Conservation (phyloP, 2,329 filamentous ascomycete genomes). For the Fusarium sp. region DNA sequence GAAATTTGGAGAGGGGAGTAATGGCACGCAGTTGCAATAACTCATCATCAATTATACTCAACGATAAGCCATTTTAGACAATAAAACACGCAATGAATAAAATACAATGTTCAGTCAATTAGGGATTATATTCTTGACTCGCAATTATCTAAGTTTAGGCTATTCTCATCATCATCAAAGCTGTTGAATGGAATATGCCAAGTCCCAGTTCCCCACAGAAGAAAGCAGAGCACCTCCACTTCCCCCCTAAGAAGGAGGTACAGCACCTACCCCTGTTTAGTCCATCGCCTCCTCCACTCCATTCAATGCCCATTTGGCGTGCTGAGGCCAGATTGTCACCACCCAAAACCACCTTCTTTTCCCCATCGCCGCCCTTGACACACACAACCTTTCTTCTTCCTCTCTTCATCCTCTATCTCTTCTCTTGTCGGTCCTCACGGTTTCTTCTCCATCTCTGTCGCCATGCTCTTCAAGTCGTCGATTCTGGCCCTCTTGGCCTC, state of each 20-base stretch:
- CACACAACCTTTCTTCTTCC: conserved; percentile 28
- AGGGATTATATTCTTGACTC: neutral
- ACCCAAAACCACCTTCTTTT: conserved; percentile 17
- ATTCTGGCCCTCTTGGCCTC: conserved; percentile 78
- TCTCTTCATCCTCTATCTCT: conserved; percentile 12
- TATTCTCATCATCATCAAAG: neutral
- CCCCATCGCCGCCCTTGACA: conserved; percentile 38
- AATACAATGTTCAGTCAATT: neutral
- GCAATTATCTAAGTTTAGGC: neutral
- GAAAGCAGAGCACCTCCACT: conserved; percentile 11
- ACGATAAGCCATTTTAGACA: neutral
- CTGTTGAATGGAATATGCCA: neutral
- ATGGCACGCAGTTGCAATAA: no score
- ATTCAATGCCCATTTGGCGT: neutral
- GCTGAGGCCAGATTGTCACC: conserved; percentile 47
- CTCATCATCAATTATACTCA: neutral
- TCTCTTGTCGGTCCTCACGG: neutral
- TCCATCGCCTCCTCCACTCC: conserved; percentile 8
- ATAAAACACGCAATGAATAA: neutral
- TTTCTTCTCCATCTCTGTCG: conserved; percentile 25
- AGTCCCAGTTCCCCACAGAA: conserved; percentile 27
- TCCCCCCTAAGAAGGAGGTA: neutral
- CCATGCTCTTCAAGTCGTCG: conserved; percentile 81
- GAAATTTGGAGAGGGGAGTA: neutral
- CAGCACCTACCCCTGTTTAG: conserved; percentile 18